These are phyloP conservation scores for Paraphoma sp. DNA, from an alignment of 2,329 filamentous ascomycete species.

Conservation along the genomic window DNA sequence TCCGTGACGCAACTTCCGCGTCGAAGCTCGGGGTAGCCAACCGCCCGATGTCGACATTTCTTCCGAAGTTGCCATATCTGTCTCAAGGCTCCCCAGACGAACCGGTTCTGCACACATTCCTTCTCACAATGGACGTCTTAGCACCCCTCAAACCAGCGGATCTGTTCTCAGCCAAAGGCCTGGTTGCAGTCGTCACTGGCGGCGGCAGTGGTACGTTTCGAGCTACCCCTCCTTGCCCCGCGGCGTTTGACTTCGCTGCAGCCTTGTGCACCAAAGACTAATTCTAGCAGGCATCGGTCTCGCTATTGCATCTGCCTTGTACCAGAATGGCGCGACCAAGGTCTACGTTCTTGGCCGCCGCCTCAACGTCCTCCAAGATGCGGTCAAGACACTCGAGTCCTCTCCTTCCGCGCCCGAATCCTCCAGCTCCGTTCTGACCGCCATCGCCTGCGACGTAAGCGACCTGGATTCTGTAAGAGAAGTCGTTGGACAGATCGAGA, in stretches of 20 bases:
- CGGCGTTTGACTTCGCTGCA: background rate
- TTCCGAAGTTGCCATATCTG: background rate
- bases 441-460: conserved; percentile 54
- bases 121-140: conserved; percentile 41
- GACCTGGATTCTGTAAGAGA: conserved; percentile 49
- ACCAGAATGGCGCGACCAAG: conserved; percentile 49
- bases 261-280: conserved; percentile 1
- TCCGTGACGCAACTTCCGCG: conserved; percentile 16
- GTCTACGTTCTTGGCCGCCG: conserved; percentile 56
- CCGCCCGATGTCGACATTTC: conserved; percentile 10
- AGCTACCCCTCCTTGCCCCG: conserved; percentile 39
- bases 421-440: conserved; percentile 37
- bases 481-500: conserved; percentile 51
- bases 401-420: conserved; percentile 36
- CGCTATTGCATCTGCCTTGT: conserved; percentile 51
- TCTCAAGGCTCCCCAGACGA: background rate
- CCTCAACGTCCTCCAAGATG: conserved; percentile 49
- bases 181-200: conserved; percentile 52
- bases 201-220: conserved; percentile 47
- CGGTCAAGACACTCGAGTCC: conserved; percentile 43
- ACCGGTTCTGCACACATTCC: too few relatives aligned
- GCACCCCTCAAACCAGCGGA: conserved; percentile 40
- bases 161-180: conserved; percentile 50
- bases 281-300: conserved; percentile 44
- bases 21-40: conserved; percentile 10